Evolutionary conservation across 495 filamentous ascomycete genomes (phyloP), one percentile per base, ranked within the genome.

Genomic region (Aspergillus cavernicola): DNA sequence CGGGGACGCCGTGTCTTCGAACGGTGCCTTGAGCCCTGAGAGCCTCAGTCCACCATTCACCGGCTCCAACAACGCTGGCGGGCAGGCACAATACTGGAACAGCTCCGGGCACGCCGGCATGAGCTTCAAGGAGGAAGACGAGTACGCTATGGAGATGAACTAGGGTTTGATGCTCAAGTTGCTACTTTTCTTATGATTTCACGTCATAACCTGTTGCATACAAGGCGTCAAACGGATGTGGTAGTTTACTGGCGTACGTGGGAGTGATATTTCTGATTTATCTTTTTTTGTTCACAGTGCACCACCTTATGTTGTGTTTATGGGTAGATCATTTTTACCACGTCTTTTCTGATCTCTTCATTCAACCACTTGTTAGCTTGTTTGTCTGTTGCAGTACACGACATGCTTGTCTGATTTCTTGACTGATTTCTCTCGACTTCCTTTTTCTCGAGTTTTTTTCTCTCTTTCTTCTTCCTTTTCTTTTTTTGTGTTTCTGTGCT

Each of bases 41-140:
- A 85, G 86, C 29, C 64, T 90, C 41, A 92, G 88, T 66, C 89
- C 90, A 0, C 83, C 80, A 2, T 85, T 81, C 57, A 83, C 83
- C 60, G 82, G 73, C 44, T 74, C 79, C 58, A 73, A 72, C 53
- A 78, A 75, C 42, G 68, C 75, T 63, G 61, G 75, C 66, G 60
- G 65, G 52, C 64, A 84, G 66, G 61, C 70, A 5, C 84, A 89
- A 50, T 92, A 85, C 68, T 90, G 90, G 82, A 82, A 78, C 43
- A 83, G 81, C 49, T 82, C 87, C 44, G 81, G 85, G 29, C 70
- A 75, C 46, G 83, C 87, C 16, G 81, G 77, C 22, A 83, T 87
- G 63, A 80, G 79, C 62, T 91, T 96, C 73, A 96, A 95, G 66
- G 91, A 95, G 63, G 91, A 96, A 66, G 91, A 95, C 57, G 89